These are phyloP conservation scores for Lactarius sanguifluus DNA, from an alignment of 768 basidiomycete species.

Conservation along the genomic window DNA sequence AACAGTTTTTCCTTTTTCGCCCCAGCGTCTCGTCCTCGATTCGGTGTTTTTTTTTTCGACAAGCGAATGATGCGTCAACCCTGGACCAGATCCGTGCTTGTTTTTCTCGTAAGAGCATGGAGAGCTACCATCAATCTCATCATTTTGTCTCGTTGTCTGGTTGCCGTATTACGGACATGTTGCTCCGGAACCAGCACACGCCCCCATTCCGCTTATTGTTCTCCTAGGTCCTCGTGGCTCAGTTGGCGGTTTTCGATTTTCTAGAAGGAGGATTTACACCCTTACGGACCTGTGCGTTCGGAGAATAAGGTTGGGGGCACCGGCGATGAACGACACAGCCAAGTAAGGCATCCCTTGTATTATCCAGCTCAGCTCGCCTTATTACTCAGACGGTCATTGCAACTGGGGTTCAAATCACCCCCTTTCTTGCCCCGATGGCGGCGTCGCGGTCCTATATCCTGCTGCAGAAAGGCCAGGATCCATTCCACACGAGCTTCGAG, in stretches of 20 bases:
- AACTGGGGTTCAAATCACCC: neutral
- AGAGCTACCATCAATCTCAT: neutral
- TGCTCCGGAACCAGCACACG: neutral
- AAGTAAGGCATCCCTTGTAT: slow-evolving; percentile 30
- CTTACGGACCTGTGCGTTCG: neutral
- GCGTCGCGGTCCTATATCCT: slow-evolving; percentile 50
- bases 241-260: neutral
- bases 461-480: slow-evolving; percentile 64
- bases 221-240: neutral
- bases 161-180: neutral
- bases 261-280: neutral
- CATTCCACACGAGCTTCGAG: slow-evolving; percentile 58
- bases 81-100: neutral
- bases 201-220: neutral
- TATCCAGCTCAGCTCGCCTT: slow-evolving; percentile 11
- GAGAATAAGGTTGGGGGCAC: slow-evolving; percentile 20
- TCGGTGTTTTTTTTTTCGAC: neutral
- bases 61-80: neutral
- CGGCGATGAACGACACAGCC: slow-evolving; percentile 11
- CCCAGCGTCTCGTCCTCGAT: neutral
- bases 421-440: slow-evolving; percentile 24
- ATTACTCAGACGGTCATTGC: neutral
- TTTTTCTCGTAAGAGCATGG: neutral
- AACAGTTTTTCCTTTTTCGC: neutral
- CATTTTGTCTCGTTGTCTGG: neutral